Conservation (phyloP, 805 yeast species). For the Alloascoidea africana region DNA sequence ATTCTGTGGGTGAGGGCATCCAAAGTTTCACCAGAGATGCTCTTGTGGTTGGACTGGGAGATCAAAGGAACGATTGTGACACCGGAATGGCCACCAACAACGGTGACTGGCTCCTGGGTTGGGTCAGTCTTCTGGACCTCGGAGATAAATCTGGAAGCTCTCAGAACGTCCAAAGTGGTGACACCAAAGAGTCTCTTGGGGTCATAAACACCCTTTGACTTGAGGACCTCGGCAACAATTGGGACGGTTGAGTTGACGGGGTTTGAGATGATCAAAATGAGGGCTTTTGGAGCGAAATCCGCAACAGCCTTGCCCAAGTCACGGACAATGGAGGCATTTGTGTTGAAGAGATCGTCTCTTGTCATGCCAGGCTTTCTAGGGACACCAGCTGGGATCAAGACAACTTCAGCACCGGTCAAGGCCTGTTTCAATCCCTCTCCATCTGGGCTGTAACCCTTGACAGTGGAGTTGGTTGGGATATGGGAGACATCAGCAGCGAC, state of each 20-base stretch:
- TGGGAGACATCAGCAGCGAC: conserved; percentile 83
- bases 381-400: conserved; percentile 83
- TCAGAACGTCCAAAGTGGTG: conserved; percentile 74
- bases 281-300: conserved; percentile 52
- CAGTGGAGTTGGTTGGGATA: conserved; percentile 52
- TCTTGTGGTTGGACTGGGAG: conserved; percentile 23
- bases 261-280: conserved; percentile 73
- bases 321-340: conserved; percentile 69
- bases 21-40: conserved; percentile 20
- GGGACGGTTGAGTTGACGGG: conserved; percentile 94
- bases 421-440: conserved; percentile 56
- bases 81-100: conserved; percentile 92
- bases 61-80: conserved; percentile 85
- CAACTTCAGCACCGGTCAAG: conserved; percentile 66
- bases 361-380: conserved; percentile 95
- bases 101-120: conserved; percentile 42
- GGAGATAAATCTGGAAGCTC: conserved; percentile 72
- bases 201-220: conserved; percentile 50
- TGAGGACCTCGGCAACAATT: conserved; percentile 67
- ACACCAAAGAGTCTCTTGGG: conserved; percentile 74
- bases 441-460: conserved; percentile 45
- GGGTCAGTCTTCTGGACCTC: conserved; percentile 33
- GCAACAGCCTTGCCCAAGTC: conserved; percentile 68
- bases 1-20: conserved; percentile 71
- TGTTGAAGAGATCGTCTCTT: conserved; percentile 75